These are phyloP conservation scores for Brettanomyces bruxellensis DNA, from an alignment of 805 yeast species.

Conservation along the genomic window DNA sequence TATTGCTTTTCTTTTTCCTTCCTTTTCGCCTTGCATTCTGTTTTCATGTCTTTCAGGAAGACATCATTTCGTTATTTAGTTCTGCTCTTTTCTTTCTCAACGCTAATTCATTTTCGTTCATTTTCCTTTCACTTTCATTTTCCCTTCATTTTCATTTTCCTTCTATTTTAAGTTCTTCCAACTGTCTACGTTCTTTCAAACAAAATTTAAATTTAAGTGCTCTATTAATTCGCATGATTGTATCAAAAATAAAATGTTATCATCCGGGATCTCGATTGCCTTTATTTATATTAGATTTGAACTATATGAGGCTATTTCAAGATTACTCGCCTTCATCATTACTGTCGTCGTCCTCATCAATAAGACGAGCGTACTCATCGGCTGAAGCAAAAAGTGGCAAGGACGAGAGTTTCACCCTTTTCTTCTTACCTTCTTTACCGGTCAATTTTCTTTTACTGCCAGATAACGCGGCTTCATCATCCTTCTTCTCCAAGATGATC, in stretches of 20 bases:
- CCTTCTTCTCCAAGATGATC: constrained; percentile 13
- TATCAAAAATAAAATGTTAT: no score
- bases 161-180: background rate
- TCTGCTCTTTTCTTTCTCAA: background rate
- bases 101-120: background rate
- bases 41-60: background rate
- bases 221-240: no score
- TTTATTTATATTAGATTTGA: background rate
- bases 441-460: constrained; percentile 12
- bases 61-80: background rate
- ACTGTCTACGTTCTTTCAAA: no score
- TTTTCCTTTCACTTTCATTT: background rate
- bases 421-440: constrained; percentile 14
- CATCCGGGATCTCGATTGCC: no score
- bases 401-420: constrained; percentile 46
- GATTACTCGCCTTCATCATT: background rate
- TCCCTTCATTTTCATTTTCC: background rate
- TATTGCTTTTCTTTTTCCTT: no score
- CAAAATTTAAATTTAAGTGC: no score
- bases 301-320: background rate
- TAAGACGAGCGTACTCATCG: constrained; percentile 63
- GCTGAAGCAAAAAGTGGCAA: constrained; percentile 85
- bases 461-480: constrained; percentile 4
- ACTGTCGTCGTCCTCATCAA: background rate
- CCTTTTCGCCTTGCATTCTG: no score